A percentile compares a stretch with the other conserved stretches of the same genome.
Conservation (phyloP, 306 rosid species). For the Quercus berberidifolia region DNA sequence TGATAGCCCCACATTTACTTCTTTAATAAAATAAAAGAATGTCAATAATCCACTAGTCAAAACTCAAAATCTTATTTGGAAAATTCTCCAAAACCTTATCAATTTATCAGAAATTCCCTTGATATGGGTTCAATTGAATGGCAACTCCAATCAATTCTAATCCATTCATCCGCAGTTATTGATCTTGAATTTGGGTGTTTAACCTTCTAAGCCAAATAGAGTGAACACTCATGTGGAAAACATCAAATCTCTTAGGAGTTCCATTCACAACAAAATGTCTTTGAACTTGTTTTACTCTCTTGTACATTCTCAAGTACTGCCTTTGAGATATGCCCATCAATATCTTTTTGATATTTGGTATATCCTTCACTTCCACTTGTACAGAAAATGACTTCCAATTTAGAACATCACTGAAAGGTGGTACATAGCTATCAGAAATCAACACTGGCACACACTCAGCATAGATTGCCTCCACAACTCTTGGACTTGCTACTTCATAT, state of each 20-base stretch:
- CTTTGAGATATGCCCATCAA: constrained; percentile 45
- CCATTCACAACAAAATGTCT: constrained; percentile 58
- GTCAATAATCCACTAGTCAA: not conserved
- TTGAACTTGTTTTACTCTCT: constrained; percentile 45
- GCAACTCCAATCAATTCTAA: not conserved
- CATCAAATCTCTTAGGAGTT: constrained; percentile 48
- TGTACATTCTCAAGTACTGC: constrained; percentile 37
- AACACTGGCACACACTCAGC: constrained; percentile 61
- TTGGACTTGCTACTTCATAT: constrained; percentile 59
- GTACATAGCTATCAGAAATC: constrained; percentile 50
- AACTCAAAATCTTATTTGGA: not conserved
- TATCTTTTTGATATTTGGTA: constrained; percentile 46
- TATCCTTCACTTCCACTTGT: constrained; percentile 39
- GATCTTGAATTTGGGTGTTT: constrained; percentile 37
- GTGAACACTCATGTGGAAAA: constrained; percentile 54
- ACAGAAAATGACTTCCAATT: constrained; percentile 54
- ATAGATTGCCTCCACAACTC: constrained; percentile 54
- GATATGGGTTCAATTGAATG: not conserved
- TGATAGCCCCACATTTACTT: not conserved
- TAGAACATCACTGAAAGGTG: constrained; percentile 53
- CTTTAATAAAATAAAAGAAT: not conserved
- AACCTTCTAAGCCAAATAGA: constrained; percentile 64
- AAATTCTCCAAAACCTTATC: not conserved
- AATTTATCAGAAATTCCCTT: not conserved
- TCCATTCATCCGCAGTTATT: not conserved